A percentile compares a stretch with the other conserved stretches of the same genome.
phyloP scores from a whole-genome alignment of 352 stramenopile species.

The Phytophthora kernoviae region DNA sequence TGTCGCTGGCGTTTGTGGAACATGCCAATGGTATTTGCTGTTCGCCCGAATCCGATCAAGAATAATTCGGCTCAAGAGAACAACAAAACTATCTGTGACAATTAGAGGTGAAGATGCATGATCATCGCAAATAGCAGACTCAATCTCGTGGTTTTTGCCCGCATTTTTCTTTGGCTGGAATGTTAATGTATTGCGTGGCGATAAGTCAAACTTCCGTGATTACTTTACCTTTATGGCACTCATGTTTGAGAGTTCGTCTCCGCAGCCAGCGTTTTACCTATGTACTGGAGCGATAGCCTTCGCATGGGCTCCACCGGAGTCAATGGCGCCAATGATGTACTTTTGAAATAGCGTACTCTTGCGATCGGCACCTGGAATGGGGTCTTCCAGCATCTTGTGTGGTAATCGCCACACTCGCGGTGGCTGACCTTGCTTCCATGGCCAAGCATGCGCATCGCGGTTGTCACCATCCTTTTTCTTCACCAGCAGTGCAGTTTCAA shows the following conservation, averaged over 20 bases:
- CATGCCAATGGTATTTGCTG: slow-evolving; percentile 18
- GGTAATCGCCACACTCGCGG: slow-evolving; percentile 45
- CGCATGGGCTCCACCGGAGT: slow-evolving; percentile 45
- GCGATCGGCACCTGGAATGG: slow-evolving; percentile 16
- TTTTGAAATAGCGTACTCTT: slow-evolving; percentile 38
- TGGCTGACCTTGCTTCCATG: slow-evolving; percentile 37
- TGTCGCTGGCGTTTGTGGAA: slow-evolving; percentile 63
- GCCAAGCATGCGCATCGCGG: slow-evolving; percentile 53
- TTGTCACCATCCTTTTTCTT: slow-evolving; percentile 54
- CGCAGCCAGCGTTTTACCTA: not conserved
- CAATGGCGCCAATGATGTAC: slow-evolving; percentile 60
- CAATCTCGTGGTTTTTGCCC: slow-evolving; percentile 22
- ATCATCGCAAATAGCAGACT: slow-evolving; percentile 30
- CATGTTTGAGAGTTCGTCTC: no score
- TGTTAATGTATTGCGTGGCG: not conserved
- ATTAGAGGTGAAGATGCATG: slow-evolving; percentile 26
- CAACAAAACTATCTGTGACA: slow-evolving; percentile 24
- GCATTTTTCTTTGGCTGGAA: slow-evolving; percentile 2
- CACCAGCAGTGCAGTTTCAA: slow-evolving; percentile 54
- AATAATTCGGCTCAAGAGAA: slow-evolving; percentile 15
- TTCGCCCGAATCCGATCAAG: slow-evolving; percentile 27
- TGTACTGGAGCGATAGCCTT: slow-evolving; percentile 31
- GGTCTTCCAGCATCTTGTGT: slow-evolving; percentile 42
- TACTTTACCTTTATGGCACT: slow-evolving; percentile 5
- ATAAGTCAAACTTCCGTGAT: not conserved